A percentile compares a stretch with the other conserved stretches of the same genome.
phyloP scores from a whole-genome alignment of 345 rosid species.

The Stellera chamaejasme region DNA sequence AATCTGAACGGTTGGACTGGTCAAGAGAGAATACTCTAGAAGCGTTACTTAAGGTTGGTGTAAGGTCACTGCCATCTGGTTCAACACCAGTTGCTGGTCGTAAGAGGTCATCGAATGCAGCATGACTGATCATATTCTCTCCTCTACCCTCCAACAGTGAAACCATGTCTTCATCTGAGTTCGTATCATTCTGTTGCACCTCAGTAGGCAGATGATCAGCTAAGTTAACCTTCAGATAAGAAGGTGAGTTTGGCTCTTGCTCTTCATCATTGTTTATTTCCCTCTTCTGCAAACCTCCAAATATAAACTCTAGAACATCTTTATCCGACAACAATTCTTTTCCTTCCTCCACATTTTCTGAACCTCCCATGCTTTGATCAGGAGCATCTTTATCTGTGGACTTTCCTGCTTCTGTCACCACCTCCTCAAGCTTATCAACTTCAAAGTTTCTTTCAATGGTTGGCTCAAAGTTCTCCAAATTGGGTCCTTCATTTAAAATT shows the following conservation, averaged over 20 bases:
- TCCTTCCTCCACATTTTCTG: slow-evolving; percentile 12
- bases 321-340: slow-evolving; percentile 21
- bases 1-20: slow-evolving; percentile 12
- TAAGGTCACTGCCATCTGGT: slow-evolving; percentile 12
- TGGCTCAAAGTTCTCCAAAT: slow-evolving; percentile 11
- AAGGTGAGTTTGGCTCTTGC: slow-evolving; percentile 8
- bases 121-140: slow-evolving; percentile 21
- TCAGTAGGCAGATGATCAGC: slow-evolving; percentile 5
- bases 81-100: slow-evolving; percentile 24
- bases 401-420: slow-evolving; percentile 6
- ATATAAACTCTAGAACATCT: slow-evolving; percentile 19
- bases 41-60: slow-evolving; percentile 12
- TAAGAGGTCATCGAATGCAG: slow-evolving; percentile 23
- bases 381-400: slow-evolving; percentile 5
- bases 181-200: slow-evolving; percentile 12
- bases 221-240: slow-evolving; percentile 4
- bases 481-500: slow-evolving; percentile 1
- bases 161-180: slow-evolving; percentile 16
- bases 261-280: slow-evolving; percentile 9
- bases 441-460: slow-evolving; percentile 4
- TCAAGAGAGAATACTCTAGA: slow-evolving; percentile 17
- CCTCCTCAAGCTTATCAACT: slow-evolving; percentile 13
- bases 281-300: slow-evolving; percentile 16
- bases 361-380: slow-evolving; percentile 8
- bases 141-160: slow-evolving; percentile 11